Conservation (phyloP, 441 rosid genomes). For the Manihot esculenta region DNA sequence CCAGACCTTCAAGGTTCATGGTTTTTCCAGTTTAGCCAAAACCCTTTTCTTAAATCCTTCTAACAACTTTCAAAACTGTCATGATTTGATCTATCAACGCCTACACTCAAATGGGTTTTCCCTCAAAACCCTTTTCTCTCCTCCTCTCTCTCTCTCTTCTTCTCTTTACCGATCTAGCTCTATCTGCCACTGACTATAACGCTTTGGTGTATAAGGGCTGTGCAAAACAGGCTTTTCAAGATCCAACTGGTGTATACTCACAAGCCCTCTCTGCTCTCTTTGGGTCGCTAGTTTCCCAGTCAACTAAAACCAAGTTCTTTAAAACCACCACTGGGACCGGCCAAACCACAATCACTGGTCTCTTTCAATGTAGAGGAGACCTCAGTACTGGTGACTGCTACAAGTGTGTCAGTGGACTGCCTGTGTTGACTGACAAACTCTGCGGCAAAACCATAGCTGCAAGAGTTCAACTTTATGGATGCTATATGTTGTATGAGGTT, state of each 20-base stretch:
- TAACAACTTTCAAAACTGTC: slow-evolving; percentile 25
- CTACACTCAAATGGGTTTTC: slow-evolving; percentile 48
- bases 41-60: slow-evolving; percentile 32
- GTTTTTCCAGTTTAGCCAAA: slow-evolving; percentile 26
- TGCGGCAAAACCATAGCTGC: slow-evolving; percentile 80
- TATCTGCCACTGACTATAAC: slow-evolving; percentile 62
- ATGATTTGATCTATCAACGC: slow-evolving; percentile 55
- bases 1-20: slow-evolving; percentile 5
- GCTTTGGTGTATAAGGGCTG: slow-evolving; percentile 90
- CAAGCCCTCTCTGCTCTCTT: slow-evolving; percentile 84
- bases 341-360: slow-evolving; percentile 76
- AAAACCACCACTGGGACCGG: slow-evolving; percentile 77
- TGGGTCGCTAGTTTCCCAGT: slow-evolving; percentile 76
- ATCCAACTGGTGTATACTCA: slow-evolving; percentile 75
- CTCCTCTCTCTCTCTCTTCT: slow-evolving; percentile 35
- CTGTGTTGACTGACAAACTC: slow-evolving; percentile 68
- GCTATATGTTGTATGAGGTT: slow-evolving; percentile 83
- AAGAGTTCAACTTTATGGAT: slow-evolving; percentile 82
- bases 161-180: slow-evolving; percentile 33
- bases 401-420: slow-evolving; percentile 93
- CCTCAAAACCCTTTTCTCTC: slow-evolving; percentile 35
- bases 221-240: slow-evolving; percentile 70
- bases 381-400: slow-evolving; percentile 70
- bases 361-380: slow-evolving; percentile 95
- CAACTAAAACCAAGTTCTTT: slow-evolving; percentile 78